phyloP scores from a whole-genome alignment of 1,139 yeast species.

The Candida tunisiensis region DNA sequence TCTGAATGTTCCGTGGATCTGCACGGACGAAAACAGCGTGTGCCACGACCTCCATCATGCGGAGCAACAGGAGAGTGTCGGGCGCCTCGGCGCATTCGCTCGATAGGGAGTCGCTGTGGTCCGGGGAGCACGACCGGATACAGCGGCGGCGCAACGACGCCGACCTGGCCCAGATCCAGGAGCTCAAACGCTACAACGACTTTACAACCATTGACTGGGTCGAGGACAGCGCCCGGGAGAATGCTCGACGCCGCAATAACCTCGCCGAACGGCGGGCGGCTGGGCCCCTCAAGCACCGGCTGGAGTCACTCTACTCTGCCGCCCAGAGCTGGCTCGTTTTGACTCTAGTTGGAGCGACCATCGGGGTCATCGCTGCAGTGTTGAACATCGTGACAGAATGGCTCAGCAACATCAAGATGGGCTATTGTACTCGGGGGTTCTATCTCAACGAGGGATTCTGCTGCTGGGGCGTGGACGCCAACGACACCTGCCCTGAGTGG shows the following conservation, averaged over 20 bases:
- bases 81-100: too few relatives aligned
- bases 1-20: too few relatives aligned
- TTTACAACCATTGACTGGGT: constrained; percentile 76
- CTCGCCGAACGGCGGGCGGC: constrained; percentile 3
- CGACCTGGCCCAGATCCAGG: too few relatives aligned
- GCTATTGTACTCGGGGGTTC: constrained; percentile 56
- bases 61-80: too few relatives aligned
- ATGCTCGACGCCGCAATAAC: constrained; percentile 12
- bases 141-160: too few relatives aligned
- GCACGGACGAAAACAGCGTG: too few relatives aligned
- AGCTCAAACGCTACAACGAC: constrained; percentile 3
- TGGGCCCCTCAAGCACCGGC: constrained; percentile 6
- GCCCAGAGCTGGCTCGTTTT: constrained; percentile 63
- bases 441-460: constrained; percentile 65
- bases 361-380: constrained; percentile 73
- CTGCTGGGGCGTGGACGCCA: constrained; percentile 40
- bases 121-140: too few relatives aligned
- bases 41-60: too few relatives aligned
- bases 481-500: constrained; percentile 25
- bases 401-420: constrained; percentile 63
- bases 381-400: constrained; percentile 74
- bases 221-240: constrained; percentile 51
- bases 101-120: too few relatives aligned
- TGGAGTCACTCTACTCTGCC: constrained; percentile 31
- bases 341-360: constrained; percentile 53